Evolutionary conservation across 2,329 filamentous ascomycete species (phyloP).

Genomic region (Apiospora aurea): DNA sequence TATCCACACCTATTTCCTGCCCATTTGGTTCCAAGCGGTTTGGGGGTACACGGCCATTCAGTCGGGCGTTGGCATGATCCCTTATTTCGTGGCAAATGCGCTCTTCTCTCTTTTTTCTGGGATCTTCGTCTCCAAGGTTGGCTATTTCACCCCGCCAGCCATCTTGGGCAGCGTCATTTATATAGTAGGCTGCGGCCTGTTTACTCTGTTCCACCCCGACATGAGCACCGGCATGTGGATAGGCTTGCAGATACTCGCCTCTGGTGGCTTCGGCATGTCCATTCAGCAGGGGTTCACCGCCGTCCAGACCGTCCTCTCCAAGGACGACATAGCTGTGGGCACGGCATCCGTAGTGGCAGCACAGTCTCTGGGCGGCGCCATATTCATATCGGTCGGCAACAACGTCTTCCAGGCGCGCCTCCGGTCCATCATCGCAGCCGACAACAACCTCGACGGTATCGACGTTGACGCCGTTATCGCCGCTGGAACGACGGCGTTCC

Average conservation of each 20-base stretch:
- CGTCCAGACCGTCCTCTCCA: slow-evolving; percentile 47
- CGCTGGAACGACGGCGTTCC: slow-evolving; percentile 37
- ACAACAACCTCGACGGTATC: slow-evolving; percentile 30
- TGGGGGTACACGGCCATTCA: slow-evolving; percentile 37
- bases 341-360: slow-evolving; percentile 50
- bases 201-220: slow-evolving; percentile 43
- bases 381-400: slow-evolving; percentile 55
- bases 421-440: slow-evolving; percentile 25
- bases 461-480: slow-evolving; percentile 32
- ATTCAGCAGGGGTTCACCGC: slow-evolving; percentile 50
- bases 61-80: slow-evolving; percentile 37
- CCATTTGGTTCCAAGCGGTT: slow-evolving; percentile 49
- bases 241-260: slow-evolving; percentile 43
- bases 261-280: slow-evolving; percentile 46
- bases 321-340: slow-evolving; percentile 50
- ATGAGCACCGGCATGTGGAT: slow-evolving; percentile 45
- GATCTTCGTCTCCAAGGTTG: slow-evolving; percentile 35
- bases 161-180: slow-evolving; percentile 39
- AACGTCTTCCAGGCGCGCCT: slow-evolving; percentile 49
- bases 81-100: slow-evolving; percentile 36
- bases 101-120: slow-evolving; percentile 36
- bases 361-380: slow-evolving; percentile 52
- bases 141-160: slow-evolving; percentile 36
- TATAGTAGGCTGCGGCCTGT: slow-evolving; percentile 46
- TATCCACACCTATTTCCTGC: slow-evolving; percentile 54